Evolutionary conservation across 2,329 filamentous ascomycete genomes (phyloP), one percentile per base, ranked within the genome.

Genomic region (Calycina marina): DNA sequence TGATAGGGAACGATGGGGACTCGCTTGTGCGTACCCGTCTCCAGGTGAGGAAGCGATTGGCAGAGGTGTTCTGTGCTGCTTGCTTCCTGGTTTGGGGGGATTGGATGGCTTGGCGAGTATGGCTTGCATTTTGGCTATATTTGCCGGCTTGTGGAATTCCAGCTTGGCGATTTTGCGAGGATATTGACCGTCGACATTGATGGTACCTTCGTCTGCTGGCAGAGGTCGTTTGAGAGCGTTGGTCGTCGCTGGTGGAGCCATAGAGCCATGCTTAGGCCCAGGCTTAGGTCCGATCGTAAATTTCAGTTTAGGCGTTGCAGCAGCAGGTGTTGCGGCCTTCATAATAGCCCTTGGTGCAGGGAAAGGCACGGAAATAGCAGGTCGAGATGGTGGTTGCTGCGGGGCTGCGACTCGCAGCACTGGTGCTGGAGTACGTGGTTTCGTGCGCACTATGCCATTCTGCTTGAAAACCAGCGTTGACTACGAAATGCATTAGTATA

Each of bases 401-500:
- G 18, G 14, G 16, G 34, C 22, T 14, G 24, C 6, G 12, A 29
- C 14, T 17, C 18, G 27, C 20, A 9, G 8, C 20, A 8, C n/a
- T 22, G 20, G 20, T 22, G 8, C n/a, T n/a, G n/a, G n/a, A 22
- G 20, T n/a, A n/a, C n/a, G n/a, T n/a, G n/a, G n/a, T 25, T 41
- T 44, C 4, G 40, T 49, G 14, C 52, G 43, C 20, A 51, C 35
- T 29, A 49, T 54, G 8, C 38, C 28, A 4, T 34, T 51, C 14
- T 49, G 34, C 26, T 43, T 47, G 35, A 54, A 53, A n/a, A n/a
- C n/a, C n/a, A n/a, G n/a, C n/a, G n/a, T n/a, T n/a, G n/a, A n/a
- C 15, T 37, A 24, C 9, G 54, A 28, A 24, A 40, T 39, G 16
- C 51, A 48, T 51, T 52, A 17, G 11, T 14, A 13, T 11, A 16